phyloP scores from a whole-genome alignment of 2,329 filamentous ascomycete species.

The Colletotrichum sp. region DNA sequence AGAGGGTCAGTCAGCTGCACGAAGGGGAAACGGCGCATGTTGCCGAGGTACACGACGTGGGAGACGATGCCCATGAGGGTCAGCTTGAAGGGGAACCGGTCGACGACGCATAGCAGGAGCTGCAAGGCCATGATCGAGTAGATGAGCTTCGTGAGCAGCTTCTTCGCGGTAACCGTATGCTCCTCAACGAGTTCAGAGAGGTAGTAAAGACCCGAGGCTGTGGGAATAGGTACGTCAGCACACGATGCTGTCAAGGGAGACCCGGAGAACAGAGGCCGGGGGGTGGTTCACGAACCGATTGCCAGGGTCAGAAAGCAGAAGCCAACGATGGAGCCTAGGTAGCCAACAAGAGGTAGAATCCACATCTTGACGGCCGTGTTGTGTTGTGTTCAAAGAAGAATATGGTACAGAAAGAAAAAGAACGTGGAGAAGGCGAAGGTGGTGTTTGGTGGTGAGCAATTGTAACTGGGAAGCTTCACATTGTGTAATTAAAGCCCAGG shows the following conservation, averaged over 20 bases:
- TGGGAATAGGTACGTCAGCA: background rate
- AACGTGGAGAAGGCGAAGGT: background rate
- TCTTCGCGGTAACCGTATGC: conserved; percentile 91
- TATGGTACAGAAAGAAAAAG: background rate
- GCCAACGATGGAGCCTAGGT: conserved; percentile 83
- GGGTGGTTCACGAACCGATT: conserved; percentile 67
- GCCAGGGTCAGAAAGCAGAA: conserved; percentile 95
- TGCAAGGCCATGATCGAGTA: conserved; percentile 81
- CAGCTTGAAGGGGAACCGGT: conserved; percentile 82
- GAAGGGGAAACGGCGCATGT: conserved; percentile 75
- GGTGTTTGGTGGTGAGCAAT: background rate
- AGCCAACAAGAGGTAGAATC: conserved; percentile 92
- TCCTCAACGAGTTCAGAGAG: conserved; percentile 98
- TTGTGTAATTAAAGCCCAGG: background rate
- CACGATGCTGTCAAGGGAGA: background rate
- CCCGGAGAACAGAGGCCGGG: background rate
- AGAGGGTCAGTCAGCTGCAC: conserved; percentile 89
- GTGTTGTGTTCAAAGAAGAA: background rate
- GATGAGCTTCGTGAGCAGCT: conserved; percentile 83
- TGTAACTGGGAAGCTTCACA: background rate
- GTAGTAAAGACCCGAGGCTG: conserved; percentile 97
- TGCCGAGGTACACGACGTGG: conserved; percentile 87
- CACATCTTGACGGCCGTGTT: conserved; percentile 70
- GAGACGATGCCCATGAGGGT: conserved; percentile 78
- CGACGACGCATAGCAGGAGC: conserved; percentile 75